These are phyloP conservation scores for Rhexocercosporidium sp. DNA, from an alignment of 2,329 filamentous ascomycete species.

Conservation along the genomic window DNA sequence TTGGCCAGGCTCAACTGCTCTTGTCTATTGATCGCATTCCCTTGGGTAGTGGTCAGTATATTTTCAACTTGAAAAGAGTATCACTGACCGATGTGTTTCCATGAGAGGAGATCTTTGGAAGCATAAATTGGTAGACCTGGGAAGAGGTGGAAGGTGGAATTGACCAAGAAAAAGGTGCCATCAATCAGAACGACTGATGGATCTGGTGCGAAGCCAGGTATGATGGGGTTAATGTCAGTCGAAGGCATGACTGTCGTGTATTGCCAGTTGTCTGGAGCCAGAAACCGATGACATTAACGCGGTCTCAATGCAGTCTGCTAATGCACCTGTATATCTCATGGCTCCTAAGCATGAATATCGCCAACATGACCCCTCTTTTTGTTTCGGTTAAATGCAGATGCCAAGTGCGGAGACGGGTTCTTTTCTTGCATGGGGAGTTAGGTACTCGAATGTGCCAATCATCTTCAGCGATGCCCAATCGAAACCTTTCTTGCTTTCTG, in stretches of 20 bases:
- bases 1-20: constrained; percentile 47
- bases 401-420: background rate
- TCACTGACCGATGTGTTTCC: constrained; percentile 27
- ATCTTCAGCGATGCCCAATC: background rate
- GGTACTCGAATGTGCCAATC: background rate
- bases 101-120: constrained; percentile 42
- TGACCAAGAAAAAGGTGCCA: constrained; percentile 48
- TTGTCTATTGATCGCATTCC: constrained; percentile 47
- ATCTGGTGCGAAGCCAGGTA: constrained; percentile 42
- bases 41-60: constrained; percentile 18
- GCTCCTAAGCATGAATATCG: background rate
- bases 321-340: background rate
- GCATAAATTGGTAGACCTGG: constrained; percentile 53
- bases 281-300: background rate
- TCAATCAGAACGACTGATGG: constrained; percentile 41
- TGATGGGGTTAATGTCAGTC: constrained; percentile 28
- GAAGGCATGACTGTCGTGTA: constrained; percentile 26
- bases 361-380: background rate
- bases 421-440: background rate
- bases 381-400: background rate
- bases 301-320: background rate
- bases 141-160: constrained; percentile 65
- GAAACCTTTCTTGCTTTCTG: too few species aligned
- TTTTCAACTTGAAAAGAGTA: background rate
- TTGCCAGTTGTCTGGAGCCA: background rate